Percentiles rank a stretch among this genome's conserved stretches.
Conservation (phyloP, 2,329 filamentous ascomycete genomes). For the Phoma herbarum region DNA sequence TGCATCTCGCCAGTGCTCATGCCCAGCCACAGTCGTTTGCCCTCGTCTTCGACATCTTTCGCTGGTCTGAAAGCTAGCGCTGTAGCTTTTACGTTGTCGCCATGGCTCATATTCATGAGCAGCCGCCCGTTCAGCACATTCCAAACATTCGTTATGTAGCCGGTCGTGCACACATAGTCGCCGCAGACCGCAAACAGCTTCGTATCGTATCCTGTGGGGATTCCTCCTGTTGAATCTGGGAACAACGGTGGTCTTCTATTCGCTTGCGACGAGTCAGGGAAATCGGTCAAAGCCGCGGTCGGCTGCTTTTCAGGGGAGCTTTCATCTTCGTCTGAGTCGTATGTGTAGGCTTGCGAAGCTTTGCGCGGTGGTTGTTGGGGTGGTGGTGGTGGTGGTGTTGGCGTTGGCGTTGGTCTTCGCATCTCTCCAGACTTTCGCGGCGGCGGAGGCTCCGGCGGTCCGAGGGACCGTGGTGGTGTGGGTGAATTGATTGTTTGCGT, state of each 20-base stretch:
- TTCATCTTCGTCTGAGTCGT: conserved; percentile 62
- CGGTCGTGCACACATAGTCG: conserved; percentile 84
- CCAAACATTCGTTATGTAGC: conserved; percentile 88
- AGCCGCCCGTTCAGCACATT: conserved; percentile 82
- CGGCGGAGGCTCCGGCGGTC: conserved; percentile 46
- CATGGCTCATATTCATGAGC: conserved; percentile 81
- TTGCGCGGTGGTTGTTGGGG: conserved; percentile 19
- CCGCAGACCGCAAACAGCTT: conserved; percentile 88
- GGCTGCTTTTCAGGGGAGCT: conserved; percentile 56
- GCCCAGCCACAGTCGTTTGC: conserved; percentile 84
- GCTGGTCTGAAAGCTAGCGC: conserved; percentile 87
- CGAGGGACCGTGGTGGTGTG: conserved; percentile 33
- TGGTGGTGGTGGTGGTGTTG: conserved; percentile 21
- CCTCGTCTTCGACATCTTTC: conserved; percentile 79
- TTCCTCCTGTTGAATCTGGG: conserved; percentile 75
- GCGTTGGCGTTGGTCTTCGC: conserved; percentile 35
- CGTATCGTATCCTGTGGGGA: conserved; percentile 86
- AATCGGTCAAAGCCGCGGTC: conserved; percentile 67
- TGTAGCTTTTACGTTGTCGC: conserved; percentile 83
- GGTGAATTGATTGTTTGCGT: conserved; percentile 40
- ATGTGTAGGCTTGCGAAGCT: conserved; percentile 39
- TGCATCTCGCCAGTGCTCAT: conserved; percentile 87
- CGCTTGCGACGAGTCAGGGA: conserved; percentile 82
- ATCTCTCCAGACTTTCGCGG: conserved; percentile 49
- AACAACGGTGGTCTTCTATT: conserved; percentile 84